Evolutionary conservation across 208 protist species (phyloP).

Genomic region (Naegleria fowleri): DNA sequence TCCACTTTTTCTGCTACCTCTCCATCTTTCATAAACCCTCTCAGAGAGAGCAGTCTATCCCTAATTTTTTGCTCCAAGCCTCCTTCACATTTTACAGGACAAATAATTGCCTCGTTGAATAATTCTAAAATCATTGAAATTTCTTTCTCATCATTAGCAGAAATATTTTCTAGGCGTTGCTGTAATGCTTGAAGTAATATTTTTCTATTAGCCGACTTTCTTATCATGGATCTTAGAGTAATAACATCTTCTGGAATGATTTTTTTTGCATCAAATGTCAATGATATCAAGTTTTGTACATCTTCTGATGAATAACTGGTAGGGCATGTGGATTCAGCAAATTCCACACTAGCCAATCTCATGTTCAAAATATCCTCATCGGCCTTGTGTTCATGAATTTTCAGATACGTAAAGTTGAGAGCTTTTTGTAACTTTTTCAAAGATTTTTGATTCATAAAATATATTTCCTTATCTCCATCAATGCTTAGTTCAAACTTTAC

Average conservation of each 20-base stretch:
- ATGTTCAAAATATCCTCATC: neutral
- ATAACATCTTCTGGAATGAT: neutral
- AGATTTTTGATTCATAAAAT: neutral
- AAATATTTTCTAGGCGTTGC: neutral
- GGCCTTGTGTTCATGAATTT: neutral
- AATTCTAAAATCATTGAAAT: neutral
- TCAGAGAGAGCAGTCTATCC: neutral
- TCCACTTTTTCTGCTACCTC: neutral
- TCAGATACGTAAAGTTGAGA: neutral
- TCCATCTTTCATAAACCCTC: neutral
- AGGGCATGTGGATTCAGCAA: neutral
- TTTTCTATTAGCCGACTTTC: neutral
- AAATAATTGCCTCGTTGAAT: neutral
- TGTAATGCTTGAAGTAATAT: neutral
- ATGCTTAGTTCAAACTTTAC: neutral
- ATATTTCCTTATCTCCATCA: neutral
- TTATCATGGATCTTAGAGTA: neutral
- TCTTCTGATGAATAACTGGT: neutral
- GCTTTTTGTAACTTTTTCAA: neutral
- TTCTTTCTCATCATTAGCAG: neutral
- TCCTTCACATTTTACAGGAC: neutral
- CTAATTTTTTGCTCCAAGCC: neutral
- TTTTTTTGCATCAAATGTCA: neutral
- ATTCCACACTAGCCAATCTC: neutral
- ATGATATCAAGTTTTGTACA: neutral